A percentile compares a stretch with the other conserved stretches of the same genome.
phyloP scores from a whole-genome alignment of 192 early-diverging fungal species.

The Pilobolus umbonatus region DNA sequence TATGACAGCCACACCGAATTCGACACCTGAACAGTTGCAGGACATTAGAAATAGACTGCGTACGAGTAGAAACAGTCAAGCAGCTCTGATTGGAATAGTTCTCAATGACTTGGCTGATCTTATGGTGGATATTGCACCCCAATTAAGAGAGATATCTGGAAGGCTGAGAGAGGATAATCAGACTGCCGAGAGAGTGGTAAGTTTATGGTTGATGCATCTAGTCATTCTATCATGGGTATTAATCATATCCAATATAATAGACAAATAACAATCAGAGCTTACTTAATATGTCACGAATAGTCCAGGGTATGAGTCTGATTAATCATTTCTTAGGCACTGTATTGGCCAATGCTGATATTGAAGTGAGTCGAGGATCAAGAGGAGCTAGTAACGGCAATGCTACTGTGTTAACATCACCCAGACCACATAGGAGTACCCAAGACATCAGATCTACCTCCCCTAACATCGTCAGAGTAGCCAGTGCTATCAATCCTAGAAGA shows the following conservation, averaged over 20 bases:
- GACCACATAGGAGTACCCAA: neutral
- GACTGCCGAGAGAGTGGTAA: neutral
- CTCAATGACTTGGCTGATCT: slow-evolving; percentile 29
- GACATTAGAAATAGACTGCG: slow-evolving; percentile 26
- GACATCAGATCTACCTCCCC: neutral
- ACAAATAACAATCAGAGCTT: neutral
- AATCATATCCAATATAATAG: neutral
- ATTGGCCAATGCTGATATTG: slow-evolving; percentile 25
- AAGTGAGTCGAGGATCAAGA: too few relatives aligned
- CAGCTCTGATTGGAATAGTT: slow-evolving; percentile 31
- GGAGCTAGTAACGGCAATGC: neutral
- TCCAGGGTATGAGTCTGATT: slow-evolving; percentile 31
- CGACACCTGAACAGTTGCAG: slow-evolving; percentile 22
- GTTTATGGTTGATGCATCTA: neutral
- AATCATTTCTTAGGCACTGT: slow-evolving; percentile 31
- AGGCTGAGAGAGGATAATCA: slow-evolving; percentile 16
- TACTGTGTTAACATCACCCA: too few relatives aligned
- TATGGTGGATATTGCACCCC: slow-evolving; percentile 14
- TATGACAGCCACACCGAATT: neutral
- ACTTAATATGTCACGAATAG: slow-evolving; percentile 18
- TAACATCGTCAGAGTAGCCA: too few relatives aligned
- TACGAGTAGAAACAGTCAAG: slow-evolving; percentile 12
- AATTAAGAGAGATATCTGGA: slow-evolving; percentile 14
- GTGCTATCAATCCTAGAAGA: neutral
- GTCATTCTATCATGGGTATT: neutral